Evolutionary conservation across 306 rosid genomes (phyloP).

Genomic region (Acacia crassicarpa): DNA sequence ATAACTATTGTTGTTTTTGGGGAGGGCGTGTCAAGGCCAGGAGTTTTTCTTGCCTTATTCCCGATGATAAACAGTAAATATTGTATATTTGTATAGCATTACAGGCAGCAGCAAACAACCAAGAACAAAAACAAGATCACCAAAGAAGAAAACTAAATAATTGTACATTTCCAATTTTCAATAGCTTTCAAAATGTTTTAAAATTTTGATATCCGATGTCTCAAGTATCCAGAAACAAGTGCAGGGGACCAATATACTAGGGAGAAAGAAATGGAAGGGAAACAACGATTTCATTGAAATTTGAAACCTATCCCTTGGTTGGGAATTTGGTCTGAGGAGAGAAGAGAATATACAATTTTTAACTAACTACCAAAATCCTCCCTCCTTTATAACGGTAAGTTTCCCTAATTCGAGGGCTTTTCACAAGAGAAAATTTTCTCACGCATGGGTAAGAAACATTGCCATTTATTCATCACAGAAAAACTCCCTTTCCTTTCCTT

Average conservation of each 20-base stretch:
- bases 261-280: not conserved
- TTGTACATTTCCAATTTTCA: not conserved
- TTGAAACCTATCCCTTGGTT: not conserved
- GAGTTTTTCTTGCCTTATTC: constrained; percentile 5
- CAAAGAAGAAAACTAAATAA: not conserved
- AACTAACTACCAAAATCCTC: not conserved
- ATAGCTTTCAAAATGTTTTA: not conserved
- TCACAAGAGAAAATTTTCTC: not conserved
- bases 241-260: not conserved
- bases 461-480: not conserved
- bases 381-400: not conserved
- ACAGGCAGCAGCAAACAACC: not conserved
- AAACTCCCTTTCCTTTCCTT: not conserved
- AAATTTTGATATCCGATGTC: not conserved
- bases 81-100: not conserved
- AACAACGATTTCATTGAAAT: not conserved
- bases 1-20: not conserved
- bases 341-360: not conserved
- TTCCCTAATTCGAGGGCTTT: not conserved
- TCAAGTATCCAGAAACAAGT: constrained; percentile 17
- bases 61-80: constrained; percentile 4
- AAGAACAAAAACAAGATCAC: constrained; percentile 7
- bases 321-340: not conserved
- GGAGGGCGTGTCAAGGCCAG: not conserved
- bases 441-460: not conserved